Conservation (phyloP, 305 asterid genomes). For the Solanum hybrid region DNA sequence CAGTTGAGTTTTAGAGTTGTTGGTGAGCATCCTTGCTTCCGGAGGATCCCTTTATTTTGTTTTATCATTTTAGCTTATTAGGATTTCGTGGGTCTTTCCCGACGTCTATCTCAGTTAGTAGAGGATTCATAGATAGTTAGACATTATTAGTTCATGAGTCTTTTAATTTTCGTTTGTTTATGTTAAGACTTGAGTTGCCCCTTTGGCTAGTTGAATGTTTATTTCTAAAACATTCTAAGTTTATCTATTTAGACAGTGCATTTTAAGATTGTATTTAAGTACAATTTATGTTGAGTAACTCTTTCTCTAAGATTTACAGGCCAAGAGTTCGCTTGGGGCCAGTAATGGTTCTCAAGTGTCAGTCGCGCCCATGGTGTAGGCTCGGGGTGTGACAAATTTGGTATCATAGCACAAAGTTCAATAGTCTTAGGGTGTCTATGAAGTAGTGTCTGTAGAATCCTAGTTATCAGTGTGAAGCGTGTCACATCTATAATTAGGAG, state of each 20-base stretch:
- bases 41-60: background rate
- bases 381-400: rapidly evolving
- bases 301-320: background rate
- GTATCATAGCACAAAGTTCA: no score
- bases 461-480: no score
- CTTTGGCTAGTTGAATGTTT: background rate
- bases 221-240: background rate
- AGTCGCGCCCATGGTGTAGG: background rate
- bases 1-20: background rate
- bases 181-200: background rate
- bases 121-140: background rate
- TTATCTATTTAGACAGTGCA: no score
- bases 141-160: background rate
- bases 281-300: background rate
- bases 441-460: no score
- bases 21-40: background rate
- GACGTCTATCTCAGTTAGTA: background rate
- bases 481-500: no score
- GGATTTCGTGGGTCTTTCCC: background rate
- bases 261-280: no score
- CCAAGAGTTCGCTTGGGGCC: background rate
- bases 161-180: background rate
- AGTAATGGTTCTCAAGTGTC: background rate
- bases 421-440: no score
- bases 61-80: background rate